These are phyloP conservation scores for Kodamaea fungicola DNA, from an alignment of 1,139 yeast genomes.

Conservation along the genomic window DNA sequence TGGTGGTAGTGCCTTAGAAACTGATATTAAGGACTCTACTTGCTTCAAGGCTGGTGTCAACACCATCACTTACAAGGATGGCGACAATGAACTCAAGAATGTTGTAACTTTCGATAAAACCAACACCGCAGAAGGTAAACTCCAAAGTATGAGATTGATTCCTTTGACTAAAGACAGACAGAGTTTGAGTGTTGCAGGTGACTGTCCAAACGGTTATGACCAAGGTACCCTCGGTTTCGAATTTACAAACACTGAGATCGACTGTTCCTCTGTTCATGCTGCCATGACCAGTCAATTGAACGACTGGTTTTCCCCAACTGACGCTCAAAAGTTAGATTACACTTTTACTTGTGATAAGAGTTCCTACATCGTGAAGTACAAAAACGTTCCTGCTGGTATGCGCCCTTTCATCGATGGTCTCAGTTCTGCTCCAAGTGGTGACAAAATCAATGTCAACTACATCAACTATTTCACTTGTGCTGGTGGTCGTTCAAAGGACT, in stretches of 20 bases:
- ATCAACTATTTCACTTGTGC: slow-evolving; percentile 14
- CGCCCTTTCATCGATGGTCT: slow-evolving; percentile 26
- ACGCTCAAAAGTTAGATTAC: slow-evolving; percentile 4
- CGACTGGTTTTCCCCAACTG: slow-evolving; percentile 18
- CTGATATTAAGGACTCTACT: slow-evolving; percentile 20
- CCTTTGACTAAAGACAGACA: slow-evolving; percentile 8
- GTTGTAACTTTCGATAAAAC: slow-evolving; percentile 12
- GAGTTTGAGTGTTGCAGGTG: slow-evolving; percentile 10
- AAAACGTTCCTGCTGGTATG: slow-evolving; percentile 28
- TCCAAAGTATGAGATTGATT: slow-evolving; percentile 5
- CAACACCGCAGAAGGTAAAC: slow-evolving; percentile 1
- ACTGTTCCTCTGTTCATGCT: slow-evolving; percentile 19
- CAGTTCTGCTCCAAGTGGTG: slow-evolving; percentile 2
- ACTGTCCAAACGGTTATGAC: slow-evolving; percentile 21
- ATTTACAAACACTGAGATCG: slow-evolving; percentile 11
- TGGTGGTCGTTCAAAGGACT: slow-evolving; percentile 2
- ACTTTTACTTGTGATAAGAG: slow-evolving; percentile 14
- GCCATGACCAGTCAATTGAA: slow-evolving; percentile 20
- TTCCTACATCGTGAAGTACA: slow-evolving; percentile 13
- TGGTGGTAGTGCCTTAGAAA: slow-evolving; percentile 20
- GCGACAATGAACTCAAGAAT: slow-evolving; percentile 17
- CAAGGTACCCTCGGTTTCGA: slow-evolving; percentile 22
- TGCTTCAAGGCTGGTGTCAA: slow-evolving; percentile 22
- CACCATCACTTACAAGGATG: slow-evolving; percentile 27
- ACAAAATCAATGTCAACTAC: slow-evolving; percentile 1